Base-by-base conservation (phyloP, 164 flowering plant genomes). In the Dillenia turbinata region DNA sequence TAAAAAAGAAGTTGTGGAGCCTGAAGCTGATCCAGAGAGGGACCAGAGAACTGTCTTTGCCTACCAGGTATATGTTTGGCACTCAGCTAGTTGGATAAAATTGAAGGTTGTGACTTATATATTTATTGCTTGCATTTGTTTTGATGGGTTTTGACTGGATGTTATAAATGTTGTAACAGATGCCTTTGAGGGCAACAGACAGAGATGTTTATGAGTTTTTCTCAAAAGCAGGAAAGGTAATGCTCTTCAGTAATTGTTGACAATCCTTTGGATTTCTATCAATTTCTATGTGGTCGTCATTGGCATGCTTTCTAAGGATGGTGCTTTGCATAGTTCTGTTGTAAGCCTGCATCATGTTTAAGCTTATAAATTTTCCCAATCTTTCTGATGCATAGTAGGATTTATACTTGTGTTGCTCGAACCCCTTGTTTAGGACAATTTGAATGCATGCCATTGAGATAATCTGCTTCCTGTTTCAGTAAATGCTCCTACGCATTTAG, bases 21-120 rank as follows among this genome's bases (percentile, higher is more conserved):
- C 96, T 63, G 98, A 93, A 79, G 94, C 87, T 73, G 98, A 93
- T 72, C 98, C 97, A 66, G 98, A 93, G 67, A 83, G 98, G 78
- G 98, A 93, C 66, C 98, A 93, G 77, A 83, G 97, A 77, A 93
- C 98, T 71, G 98, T 93, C 52, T 93, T 93, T 81, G 98, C 97
- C 15, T 93, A 93, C 76, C 98, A 93, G 96, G 98, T 93, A 59
- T 33, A 65, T 64, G 50, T 33, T 59, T 65, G 54, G 48, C 46
- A 44, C 7, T 26, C 11, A 9, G 8, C 14, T 47, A 3, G 10
- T 52, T 19, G 2, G 6, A 0, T 54, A 2, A 17, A 12, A 9
- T 50, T 24, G 22, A 10, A n/a, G 48, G 8, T 49, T 47, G 5
- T 52, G 13, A 49, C 5, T 17, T 50, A 57, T 9, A 3, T 52